Base-by-base conservation (phyloP, 108 stramenopile species). In the Hondaea fermentalgiana region DNA sequence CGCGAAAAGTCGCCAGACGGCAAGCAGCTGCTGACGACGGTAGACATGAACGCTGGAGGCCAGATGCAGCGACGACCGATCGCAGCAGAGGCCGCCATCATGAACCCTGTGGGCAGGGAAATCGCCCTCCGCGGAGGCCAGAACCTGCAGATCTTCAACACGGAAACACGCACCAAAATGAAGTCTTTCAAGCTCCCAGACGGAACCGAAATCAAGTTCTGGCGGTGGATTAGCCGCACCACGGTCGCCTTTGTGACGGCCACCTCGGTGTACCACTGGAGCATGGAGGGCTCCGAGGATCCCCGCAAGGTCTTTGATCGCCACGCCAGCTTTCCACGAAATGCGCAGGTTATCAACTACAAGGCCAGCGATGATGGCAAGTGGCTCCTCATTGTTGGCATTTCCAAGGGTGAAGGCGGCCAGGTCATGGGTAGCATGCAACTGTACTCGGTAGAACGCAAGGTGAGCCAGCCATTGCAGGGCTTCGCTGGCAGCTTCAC, bases 311-410 rank as follows among this genome's bases (percentile, higher is more conserved):
- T 98, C 44, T 99, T 99, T 90, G 98, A 98, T 90, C 96, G 99
- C 76, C 97, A 98, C 90, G 92, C 92, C 19, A 94, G 95, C 60
- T 93, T 99, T 21, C 96, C 95, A 44, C 90, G 95, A 28, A 95
- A 94, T 89, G 94, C 95, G 44, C 97, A 98, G 91, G 97, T 99
- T 91, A 98, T 99, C 96, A 97, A 97, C 90, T 99, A 99, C 93
- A 92, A 96, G 72, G 98, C 98, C 57, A 96, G 96, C 58, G 95
- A 95, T 55, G 98, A 99, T 90, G 92, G 91, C 23, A 97, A 98
- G 91, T 99, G 99, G 99, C 97, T 97, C 92, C 91, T 99, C 57
- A 90, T 98, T 17, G 96, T 97, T 55, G 99, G 99, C 59, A 97
- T 99, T 88, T 94, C 92, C 60, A 95, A 96, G 59, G 97, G 93